These are phyloP conservation scores for Myxozyma geophila DNA, from an alignment of 805 yeast genomes.

Conservation along the genomic window DNA sequence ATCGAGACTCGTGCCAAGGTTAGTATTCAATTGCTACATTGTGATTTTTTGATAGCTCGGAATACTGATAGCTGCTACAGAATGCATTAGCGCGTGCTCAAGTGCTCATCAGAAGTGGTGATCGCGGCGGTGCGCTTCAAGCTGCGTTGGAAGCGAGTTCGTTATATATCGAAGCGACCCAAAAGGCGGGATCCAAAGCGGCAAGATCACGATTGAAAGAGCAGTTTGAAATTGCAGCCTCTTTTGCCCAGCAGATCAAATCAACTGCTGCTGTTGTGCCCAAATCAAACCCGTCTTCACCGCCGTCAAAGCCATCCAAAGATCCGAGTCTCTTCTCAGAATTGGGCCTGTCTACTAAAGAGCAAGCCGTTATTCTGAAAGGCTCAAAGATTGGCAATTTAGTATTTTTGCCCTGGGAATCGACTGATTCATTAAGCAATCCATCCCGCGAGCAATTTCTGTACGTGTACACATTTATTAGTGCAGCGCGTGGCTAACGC, in stretches of 20 bases:
- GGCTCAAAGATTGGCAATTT: slow-evolving; percentile 28
- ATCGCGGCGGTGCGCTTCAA: slow-evolving; percentile 7
- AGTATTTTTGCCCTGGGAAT: slow-evolving; percentile 34
- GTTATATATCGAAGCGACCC: slow-evolving; percentile 16
- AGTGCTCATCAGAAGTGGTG: slow-evolving; percentile 5
- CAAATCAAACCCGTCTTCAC: neutral
- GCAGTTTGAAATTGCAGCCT: neutral
- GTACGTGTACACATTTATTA: slow-evolving; percentile 1
- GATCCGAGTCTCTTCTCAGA: slow-evolving; percentile 6
- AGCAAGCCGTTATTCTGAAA: slow-evolving; percentile 17
- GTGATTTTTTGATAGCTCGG: neutral
- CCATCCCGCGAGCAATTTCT: neutral
- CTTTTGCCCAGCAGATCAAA: slow-evolving; percentile 8
- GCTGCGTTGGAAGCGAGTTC: slow-evolving; percentile 19
- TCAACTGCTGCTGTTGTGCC: neutral
- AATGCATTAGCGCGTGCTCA: slow-evolving; percentile 18
- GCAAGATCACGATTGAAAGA: neutral
- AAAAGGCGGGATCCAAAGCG: slow-evolving; percentile 2
- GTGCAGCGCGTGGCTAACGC: neutral
- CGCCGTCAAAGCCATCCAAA: slow-evolving; percentile 3
- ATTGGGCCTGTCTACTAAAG: slow-evolving; percentile 10
- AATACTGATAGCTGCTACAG: neutral
- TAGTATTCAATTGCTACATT: neutral
- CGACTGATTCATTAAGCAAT: slow-evolving; percentile 3
- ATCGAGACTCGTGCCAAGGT: slow-evolving; percentile 9